phyloP scores from a whole-genome alignment of 371 early-diverging fungal species.

The Neoconidiobolus thromboides region DNA sequence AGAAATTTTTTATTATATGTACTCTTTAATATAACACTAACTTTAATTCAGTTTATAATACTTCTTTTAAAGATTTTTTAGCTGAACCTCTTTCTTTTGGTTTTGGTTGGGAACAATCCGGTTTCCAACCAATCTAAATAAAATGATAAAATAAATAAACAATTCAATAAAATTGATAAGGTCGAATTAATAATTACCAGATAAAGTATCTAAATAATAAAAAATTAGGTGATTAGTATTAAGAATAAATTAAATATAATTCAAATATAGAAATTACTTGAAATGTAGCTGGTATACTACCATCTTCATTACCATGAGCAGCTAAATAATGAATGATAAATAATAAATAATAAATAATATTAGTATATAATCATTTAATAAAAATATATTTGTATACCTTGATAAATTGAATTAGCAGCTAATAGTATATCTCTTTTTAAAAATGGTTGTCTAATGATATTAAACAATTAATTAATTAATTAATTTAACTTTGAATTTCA shows the following conservation, averaged over 20 bases:
- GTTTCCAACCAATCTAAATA: constrained; percentile 72
- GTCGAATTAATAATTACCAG: constrained; percentile 5
- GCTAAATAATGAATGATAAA: constrained; percentile 20
- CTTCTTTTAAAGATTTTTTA: constrained; percentile 42
- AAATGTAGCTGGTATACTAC: constrained; percentile 86
- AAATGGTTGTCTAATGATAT: constrained; percentile 26
- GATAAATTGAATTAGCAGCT: constrained; percentile 74
- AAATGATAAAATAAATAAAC: too few relatives aligned
- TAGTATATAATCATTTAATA: too few relatives aligned
- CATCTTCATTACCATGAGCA: constrained; percentile 74
- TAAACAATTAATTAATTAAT: too few relatives aligned
- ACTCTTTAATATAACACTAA: too few relatives aligned
- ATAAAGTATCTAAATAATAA: neutral
- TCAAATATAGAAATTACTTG: constrained; percentile 26
- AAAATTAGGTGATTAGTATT: too few relatives aligned
- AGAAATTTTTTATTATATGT: too few relatives aligned
- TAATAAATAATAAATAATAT: too few relatives aligned
- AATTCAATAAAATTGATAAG: too few relatives aligned
- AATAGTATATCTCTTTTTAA: constrained; percentile 61
- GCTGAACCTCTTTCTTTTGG: constrained; percentile 54
- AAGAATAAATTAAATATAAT: neutral
- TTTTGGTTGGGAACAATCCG: constrained; percentile 45
- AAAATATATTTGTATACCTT: constrained; percentile 27
- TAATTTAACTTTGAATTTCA: too few relatives aligned
- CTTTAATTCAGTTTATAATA: neutral